phyloP scores from a whole-genome alignment of 164 flowering plant genomes.

The Kingdonia uniflora region DNA sequence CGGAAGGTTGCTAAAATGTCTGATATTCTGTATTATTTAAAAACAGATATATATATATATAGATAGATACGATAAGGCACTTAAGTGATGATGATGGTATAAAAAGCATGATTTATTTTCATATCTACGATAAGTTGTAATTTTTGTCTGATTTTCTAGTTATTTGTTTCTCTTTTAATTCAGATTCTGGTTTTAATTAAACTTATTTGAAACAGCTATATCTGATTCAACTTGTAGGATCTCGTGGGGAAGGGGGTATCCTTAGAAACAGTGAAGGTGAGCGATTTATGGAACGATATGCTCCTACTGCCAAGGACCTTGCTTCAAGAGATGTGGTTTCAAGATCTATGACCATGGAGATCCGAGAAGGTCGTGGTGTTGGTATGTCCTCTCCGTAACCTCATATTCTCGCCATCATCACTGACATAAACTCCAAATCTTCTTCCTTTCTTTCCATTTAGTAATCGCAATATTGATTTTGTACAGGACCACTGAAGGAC shows the following conservation, averaged over 20 bases:
- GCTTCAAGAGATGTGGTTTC: slow-evolving; percentile 99
- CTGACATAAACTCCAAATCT: too few species aligned
- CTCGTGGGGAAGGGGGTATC: slow-evolving; percentile 99
- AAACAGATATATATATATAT: too few species aligned
- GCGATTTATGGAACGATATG: slow-evolving; percentile 99
- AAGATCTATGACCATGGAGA: slow-evolving; percentile 99
- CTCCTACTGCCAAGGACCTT: slow-evolving; percentile 99
- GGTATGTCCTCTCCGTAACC: slow-evolving; percentile 38
- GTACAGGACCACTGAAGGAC: slow-evolving; percentile 29
- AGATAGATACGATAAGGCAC: too few species aligned
- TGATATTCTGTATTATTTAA: too few species aligned
- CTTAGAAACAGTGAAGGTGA: slow-evolving; percentile 99
- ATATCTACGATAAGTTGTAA: not conserved
- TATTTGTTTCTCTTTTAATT: too few species aligned
- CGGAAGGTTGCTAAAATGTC: slow-evolving; percentile 54
- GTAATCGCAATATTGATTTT: slow-evolving; percentile 3
- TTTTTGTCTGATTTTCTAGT: not conserved
- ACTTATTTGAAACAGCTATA: too few species aligned
- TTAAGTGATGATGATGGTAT: too few species aligned
- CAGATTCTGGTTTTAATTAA: too few species aligned
- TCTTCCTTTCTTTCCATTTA: not conserved
- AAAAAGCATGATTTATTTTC: not conserved
- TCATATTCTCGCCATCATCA: not conserved
- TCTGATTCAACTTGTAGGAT: slow-evolving; percentile 74
- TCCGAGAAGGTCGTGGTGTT: slow-evolving; percentile 98